Base-by-base conservation (phyloP, 1,139 yeast genomes). In the Sugiyamaella xylanicola region DNA sequence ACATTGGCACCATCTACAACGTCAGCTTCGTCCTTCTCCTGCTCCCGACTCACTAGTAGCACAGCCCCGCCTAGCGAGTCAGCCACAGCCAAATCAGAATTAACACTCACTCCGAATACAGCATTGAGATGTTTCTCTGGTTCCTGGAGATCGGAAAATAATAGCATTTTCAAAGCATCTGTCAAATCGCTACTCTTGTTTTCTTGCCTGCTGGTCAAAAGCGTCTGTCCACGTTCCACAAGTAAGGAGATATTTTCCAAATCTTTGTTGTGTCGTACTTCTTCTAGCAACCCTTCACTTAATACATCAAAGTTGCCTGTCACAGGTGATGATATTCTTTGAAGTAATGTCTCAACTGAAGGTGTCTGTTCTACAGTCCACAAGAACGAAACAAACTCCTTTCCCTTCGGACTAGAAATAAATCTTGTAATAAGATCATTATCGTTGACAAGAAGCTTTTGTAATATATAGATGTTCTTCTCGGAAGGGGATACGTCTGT, bases 101-200 rank as follows among this genome's bases (percentile, higher is more conserved):
- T 48, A 17, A 54, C 49, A 7, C 13, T 21, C 19, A 16, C 22
- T 5, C 9, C 19, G 20, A 40, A 36, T 13, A 51, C 17, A 9
- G 29, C 22, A 4, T 29, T 36, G 15, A 54, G 51, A 13, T 25
- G 16, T 27, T 27, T n/a, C 9, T 50, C 44, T 54, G 79, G 74
- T 40, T 71, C 69, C 1, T 70, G 61, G 1, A 75, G 64, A 15
- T 32, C 40, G 0, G 72, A 57, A 15, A 77, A 61, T 56, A 78
- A 75, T 13, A 53, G 44, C 42, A 25, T 35, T 25, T 36, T 29
- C 19, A 53, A 35, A 4, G 39, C n/a, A 8, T 8, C n/a, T 4
- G 20, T 11, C 25, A n/a, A 25, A 32, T n/a, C n/a, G n/a, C n/a
- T n/a, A n/a, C n/a, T n/a, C n/a, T n/a, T n/a, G n/a, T n/a, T n/a